Percentiles rank a stretch among this genome's conserved stretches.
These are phyloP conservation scores for Zizania palustris DNA, from an alignment of 202 grass and related monocot genomes.

Conservation along the genomic window DNA sequence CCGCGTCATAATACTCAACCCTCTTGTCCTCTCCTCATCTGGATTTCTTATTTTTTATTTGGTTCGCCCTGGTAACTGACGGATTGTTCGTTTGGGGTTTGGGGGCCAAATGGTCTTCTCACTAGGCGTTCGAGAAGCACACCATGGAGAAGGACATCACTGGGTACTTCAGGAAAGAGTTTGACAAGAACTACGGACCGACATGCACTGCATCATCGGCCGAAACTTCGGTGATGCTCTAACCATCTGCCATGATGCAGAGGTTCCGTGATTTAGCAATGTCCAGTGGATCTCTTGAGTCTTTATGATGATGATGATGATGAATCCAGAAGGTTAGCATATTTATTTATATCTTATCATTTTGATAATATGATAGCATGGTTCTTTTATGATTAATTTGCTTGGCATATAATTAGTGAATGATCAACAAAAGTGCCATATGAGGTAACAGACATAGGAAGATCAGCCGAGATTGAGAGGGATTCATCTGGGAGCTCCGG, in stretches of 20 bases:
- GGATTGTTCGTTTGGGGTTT: constrained; percentile 28
- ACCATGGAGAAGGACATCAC: constrained; percentile 96
- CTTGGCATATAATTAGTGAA: constrained; percentile 59
- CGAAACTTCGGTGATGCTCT: constrained; percentile 84
- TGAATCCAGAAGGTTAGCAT: constrained; percentile 60
- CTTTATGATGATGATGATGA: constrained; percentile 70
- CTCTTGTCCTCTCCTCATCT: not conserved
- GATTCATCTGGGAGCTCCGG: too few relatives aligned
- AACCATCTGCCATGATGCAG: constrained; percentile 65
- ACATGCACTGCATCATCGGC: constrained; percentile 99
- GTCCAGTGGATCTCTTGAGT: constrained; percentile 50
- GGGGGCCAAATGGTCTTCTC: not conserved
- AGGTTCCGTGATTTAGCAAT: constrained; percentile 80
- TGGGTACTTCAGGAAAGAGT: constrained; percentile 99
- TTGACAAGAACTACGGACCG: constrained; percentile 88
- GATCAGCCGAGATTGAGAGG: too few relatives aligned
- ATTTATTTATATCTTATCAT: constrained; percentile 26
- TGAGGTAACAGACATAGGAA: constrained; percentile 65
- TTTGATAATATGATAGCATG: constrained; percentile 12
- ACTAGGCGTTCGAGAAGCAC: constrained; percentile 84
- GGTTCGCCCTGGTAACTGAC: constrained; percentile 10
- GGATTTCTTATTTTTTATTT: constrained; percentile 38
- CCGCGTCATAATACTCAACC: constrained; percentile 56
- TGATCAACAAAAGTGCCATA: constrained; percentile 80
- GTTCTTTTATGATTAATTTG: constrained; percentile 24